A percentile compares a stretch with the other conserved stretches of the same genome.
phyloP scores from a whole-genome alignment of 768 basidiomycete genomes.

The Macrocybe gigantea region DNA sequence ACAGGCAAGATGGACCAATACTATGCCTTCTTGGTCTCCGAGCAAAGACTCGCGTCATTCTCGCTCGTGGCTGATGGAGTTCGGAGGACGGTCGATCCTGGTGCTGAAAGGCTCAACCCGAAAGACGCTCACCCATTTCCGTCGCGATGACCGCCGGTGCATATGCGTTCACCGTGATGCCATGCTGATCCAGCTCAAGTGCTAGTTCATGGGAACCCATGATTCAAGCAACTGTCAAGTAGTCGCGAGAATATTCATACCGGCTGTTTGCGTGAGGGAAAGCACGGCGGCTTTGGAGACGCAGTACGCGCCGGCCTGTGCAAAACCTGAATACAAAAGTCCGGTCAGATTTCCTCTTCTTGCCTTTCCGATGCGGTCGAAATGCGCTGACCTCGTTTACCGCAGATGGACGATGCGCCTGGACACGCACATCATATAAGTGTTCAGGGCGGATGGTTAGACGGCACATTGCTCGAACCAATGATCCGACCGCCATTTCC shows the following conservation, averaged over 20 bases:
- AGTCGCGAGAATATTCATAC: constrained; percentile 14
- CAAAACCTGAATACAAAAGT: constrained; percentile 7
- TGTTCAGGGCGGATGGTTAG: background rate
- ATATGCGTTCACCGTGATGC: constrained; percentile 28
- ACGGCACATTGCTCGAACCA: constrained; percentile 14
- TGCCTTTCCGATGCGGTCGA: background rate
- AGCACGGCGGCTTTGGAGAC: constrained; percentile 37
- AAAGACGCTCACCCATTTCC: constrained; percentile 16
- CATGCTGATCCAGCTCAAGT: constrained; percentile 16
- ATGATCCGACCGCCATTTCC: constrained; percentile 36
- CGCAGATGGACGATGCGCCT: constrained; percentile 28
- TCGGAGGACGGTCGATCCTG: background rate
- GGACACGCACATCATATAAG: background rate
- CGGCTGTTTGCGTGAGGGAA: constrained; percentile 32
- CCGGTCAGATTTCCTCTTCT: background rate
- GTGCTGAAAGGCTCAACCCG: background rate
- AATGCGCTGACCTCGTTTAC: constrained; percentile 17
- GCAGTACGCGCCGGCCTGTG: constrained; percentile 18
- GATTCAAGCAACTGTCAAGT: background rate
- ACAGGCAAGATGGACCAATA: background rate
- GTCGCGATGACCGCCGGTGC: constrained; percentile 23
- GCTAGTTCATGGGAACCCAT: constrained; percentile 26
- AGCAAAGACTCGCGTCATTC: constrained; percentile 1
- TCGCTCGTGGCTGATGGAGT: background rate
- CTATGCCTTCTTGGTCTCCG: too few species aligned